phyloP scores from a whole-genome alignment of 2,329 filamentous ascomycete genomes.

The Diaporthe humulicola region DNA sequence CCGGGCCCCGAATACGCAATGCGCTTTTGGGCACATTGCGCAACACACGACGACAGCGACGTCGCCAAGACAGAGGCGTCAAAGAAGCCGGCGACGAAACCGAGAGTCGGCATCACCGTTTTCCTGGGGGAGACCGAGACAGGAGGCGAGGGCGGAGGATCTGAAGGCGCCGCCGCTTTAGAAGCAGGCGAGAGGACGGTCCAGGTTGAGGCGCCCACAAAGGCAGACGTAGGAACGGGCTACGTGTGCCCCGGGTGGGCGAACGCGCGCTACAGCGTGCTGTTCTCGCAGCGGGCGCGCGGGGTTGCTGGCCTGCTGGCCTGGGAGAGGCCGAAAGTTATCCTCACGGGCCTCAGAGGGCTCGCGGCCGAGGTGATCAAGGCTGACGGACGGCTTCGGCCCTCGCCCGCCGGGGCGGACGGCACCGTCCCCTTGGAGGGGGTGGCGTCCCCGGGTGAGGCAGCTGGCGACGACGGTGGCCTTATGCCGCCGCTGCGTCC shows the following conservation, averaged over 20 bases:
- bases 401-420: constrained; percentile 33
- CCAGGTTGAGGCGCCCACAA: constrained; percentile 36
- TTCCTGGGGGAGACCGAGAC: constrained; percentile 53
- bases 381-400: constrained; percentile 54
- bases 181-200: constrained; percentile 44
- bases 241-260: constrained; percentile 66
- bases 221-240: constrained; percentile 18
- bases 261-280: constrained; percentile 56
- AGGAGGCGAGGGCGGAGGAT: constrained; percentile 38
- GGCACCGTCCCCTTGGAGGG: constrained; percentile 49
- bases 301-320: constrained; percentile 61
- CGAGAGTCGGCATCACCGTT: constrained; percentile 61
- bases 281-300: constrained; percentile 54
- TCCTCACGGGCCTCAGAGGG: constrained; percentile 56
- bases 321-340: constrained; percentile 63
- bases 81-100: constrained; percentile 45
- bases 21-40: constrained; percentile 66
- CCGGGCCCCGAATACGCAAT: constrained; percentile 74
- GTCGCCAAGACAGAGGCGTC: constrained; percentile 42
- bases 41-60: constrained; percentile 50
- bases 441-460: constrained; percentile 45
- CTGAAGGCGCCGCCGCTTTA: constrained; percentile 35
- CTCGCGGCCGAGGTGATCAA: constrained; percentile 56
- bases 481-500: constrained; percentile 36
- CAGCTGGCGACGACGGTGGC: neutral